Base-by-base conservation (phyloP, 305 asterid genomes). In the Fraxinus baroniana region DNA sequence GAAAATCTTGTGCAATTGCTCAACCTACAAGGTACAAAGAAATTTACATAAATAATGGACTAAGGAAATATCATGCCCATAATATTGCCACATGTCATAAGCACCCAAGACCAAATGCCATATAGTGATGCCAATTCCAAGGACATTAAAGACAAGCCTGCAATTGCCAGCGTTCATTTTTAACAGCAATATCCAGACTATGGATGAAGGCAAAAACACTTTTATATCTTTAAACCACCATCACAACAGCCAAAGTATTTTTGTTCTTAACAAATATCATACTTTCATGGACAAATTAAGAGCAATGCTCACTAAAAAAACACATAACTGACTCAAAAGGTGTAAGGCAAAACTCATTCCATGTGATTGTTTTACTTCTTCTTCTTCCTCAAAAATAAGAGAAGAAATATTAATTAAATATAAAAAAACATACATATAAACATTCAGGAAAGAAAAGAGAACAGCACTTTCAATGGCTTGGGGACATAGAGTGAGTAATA, bases 1-100 rank as follows among this genome's bases (percentile, higher is more conserved):
- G 91, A 95, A 95, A 85, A 95, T 94, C 88, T 95, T 94, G 88
- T 95, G 98, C 88, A 95, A 79, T 89, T 95, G 99, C 89, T 95
- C 99, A 83, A 95, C 98, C 99, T 95, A 86, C 80, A 87, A 68
- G 70, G 46, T 46, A 57, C 46, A 78, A 66, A 81, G 17, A 37
- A n/a, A 77, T 17, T 55, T 13, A 57, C 36, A 52, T 12, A 33
- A 83, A 0, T 18, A 80, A 71, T 20, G 78, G 79, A 36, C 18
- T 37, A 46, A 70, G 76, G 8, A 81, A 76, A 46, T 8, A 70
- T 24, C 35, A 15, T 52, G 81, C 32, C 71, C 15, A 62, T 20
- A 49, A 24, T 12, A 70, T 66, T 46, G 68, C 37, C 71, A 10
- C 74, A 62, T n/a, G 7, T 81, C 78, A 20, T 41, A 60, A 36